Conservation (phyloP, 495 filamentous ascomycete genomes). For the Aspergillus ostianus region DNA sequence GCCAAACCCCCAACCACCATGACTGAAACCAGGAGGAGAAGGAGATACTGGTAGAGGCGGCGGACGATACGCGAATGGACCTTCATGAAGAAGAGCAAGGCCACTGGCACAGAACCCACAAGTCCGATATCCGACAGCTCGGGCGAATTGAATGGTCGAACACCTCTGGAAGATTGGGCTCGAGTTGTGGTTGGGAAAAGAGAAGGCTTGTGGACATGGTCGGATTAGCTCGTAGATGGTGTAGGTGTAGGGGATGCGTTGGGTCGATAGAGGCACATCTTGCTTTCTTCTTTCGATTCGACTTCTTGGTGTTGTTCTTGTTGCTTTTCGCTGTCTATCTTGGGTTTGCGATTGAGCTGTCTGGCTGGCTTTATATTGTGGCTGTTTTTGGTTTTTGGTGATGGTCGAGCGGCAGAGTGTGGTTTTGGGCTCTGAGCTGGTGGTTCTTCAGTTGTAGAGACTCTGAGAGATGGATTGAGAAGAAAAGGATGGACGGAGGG, state of each 20-base stretch:
- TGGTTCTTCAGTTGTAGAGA: not conserved
- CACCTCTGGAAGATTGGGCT: slow-evolving; percentile 15
- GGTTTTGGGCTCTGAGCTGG: not conserved
- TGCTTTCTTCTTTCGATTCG: slow-evolving; percentile 2
- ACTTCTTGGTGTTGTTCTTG: not conserved
- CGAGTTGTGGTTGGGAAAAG: slow-evolving; percentile 16
- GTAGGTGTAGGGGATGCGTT: slow-evolving; percentile 24
- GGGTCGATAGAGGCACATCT: slow-evolving; percentile 25
- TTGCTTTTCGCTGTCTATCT: not conserved
- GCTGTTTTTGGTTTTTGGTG: no score
- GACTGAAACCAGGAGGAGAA: no score
- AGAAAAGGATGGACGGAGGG: no score
- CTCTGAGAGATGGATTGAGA: no score
- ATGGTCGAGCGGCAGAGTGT: not conserved
- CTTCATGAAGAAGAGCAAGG: no score
- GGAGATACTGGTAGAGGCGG: no score
- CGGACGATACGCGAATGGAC: no score
- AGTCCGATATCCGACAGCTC: slow-evolving; percentile 10
- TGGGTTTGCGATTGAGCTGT: no score
- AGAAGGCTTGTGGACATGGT: slow-evolving; percentile 17
- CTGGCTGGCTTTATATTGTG: not conserved
- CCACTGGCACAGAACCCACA: slow-evolving; percentile 8
- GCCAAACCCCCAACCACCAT: no score
- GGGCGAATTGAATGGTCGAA: slow-evolving; percentile 1
- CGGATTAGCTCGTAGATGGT: slow-evolving; percentile 26